A percentile compares a stretch with the other conserved stretches of the same genome.
These are phyloP conservation scores for Talaromyces thailandensis DNA, from an alignment of 495 filamentous ascomycete species.

Conservation along the genomic window DNA sequence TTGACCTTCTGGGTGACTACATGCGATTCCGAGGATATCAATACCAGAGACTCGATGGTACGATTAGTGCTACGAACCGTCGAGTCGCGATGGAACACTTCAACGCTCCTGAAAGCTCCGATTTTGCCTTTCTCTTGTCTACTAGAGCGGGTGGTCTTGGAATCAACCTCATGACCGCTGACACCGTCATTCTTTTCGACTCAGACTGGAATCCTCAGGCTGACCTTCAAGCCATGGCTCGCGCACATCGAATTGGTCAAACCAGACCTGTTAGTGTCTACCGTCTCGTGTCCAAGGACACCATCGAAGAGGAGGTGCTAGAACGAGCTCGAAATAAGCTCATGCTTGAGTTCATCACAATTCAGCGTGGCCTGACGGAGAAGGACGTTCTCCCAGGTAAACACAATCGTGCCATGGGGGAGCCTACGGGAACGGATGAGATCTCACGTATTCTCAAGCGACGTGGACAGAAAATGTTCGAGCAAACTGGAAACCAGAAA, in stretches of 20 bases:
- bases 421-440: constrained; percentile 80
- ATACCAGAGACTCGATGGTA: constrained; percentile 91
- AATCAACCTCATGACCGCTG: constrained; percentile 97
- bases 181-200: constrained; percentile 96
- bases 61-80: constrained; percentile 74
- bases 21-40: constrained; percentile 79
- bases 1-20: constrained; percentile 92
- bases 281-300: constrained; percentile 91
- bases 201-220: constrained; percentile 99
- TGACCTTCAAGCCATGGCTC: constrained; percentile 96
- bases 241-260: constrained; percentile 95
- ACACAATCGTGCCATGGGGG: constrained; percentile 49
- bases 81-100: constrained; percentile 95
- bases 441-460: constrained; percentile 90
- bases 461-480: constrained; percentile 93
- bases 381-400: constrained; percentile 70
- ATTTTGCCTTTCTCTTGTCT: constrained; percentile 94
- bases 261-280: constrained; percentile 94
- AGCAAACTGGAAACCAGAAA: constrained; percentile 89
- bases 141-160: constrained; percentile 93
- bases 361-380: constrained; percentile 92
- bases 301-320: constrained; percentile 94
- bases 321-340: constrained; percentile 95
- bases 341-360: constrained; percentile 96
- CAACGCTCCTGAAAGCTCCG: constrained; percentile 85